Base-by-base conservation (phyloP, 768 basidiomycete genomes). In the Gloeopeniophorella convolvens region DNA sequence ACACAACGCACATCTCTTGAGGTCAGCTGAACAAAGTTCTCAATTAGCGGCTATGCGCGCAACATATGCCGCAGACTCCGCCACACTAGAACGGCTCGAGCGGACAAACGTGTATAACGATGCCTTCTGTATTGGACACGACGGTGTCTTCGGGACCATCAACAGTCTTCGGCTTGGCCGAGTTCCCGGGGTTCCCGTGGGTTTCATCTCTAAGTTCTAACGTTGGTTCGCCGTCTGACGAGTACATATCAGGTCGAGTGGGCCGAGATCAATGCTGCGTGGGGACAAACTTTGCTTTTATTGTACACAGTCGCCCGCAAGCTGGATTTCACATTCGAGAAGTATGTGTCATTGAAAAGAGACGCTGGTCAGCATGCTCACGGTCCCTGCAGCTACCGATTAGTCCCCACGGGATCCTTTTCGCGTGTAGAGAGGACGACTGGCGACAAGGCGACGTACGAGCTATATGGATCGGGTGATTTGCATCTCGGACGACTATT, bases 201-300 rank as follows among this genome's bases (percentile, higher is more conserved):
- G 82, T 71, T 40, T 12, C 21, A 23, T 42, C 15, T 43, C 33
- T 26, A n/a, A n/a, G n/a, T n/a, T n/a, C n/a, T n/a, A n/a, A n/a
- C 30, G 21, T 34, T 21, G 42, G 40, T 27, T 42, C 24, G 32
- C 18, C 12, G 20, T 40, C 21, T 32, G 50, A 62, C 46, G 51
- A 50, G 56, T 26, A 12, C 35, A 7, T 31, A 51, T 8, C 55
- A 90, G 82, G 94, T 98, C 26, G 96, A 98, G 63, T 99, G 94
- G 94, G 80, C 90, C 3, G 96, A 99, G 68, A 93, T 98, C 65
- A 98, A 98, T 62, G 96, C 96, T 10, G 96, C 96, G 15, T 96
- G 95, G 93, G 96, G 96, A 1, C 86, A 96, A 63, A 90, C 94
- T 0, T 72, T 95, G n/a, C 74, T 98, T 15, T 73, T 98, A 48